phyloP scores from a whole-genome alignment of 2,329 filamentous ascomycete species.

The Fusarium sp. region DNA sequence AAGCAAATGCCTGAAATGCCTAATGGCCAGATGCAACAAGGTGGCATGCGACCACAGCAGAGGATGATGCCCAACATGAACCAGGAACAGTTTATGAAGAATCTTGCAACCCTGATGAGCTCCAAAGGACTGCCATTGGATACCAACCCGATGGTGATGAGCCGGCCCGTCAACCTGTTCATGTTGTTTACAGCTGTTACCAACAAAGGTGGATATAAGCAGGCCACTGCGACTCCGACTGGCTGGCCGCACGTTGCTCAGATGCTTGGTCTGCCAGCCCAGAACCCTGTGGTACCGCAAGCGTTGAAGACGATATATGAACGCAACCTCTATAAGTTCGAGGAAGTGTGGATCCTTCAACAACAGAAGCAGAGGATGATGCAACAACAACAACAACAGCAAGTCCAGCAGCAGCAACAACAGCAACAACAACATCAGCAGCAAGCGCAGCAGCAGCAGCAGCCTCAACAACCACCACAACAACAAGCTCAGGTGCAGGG shows the following conservation, averaged over 20 bases:
- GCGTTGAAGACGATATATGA: constrained; percentile 82
- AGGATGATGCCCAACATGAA: constrained; percentile 59
- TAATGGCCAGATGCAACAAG: constrained; percentile 68
- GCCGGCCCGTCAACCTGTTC: constrained; percentile 79
- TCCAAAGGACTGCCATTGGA: constrained; percentile 80
- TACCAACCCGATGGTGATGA: constrained; percentile 76
- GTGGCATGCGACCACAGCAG: constrained; percentile 64
- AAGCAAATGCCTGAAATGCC: constrained; percentile 62
- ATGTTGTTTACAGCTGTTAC: constrained; percentile 80
- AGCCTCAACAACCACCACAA: constrained; percentile 48
- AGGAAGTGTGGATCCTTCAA: constrained; percentile 72
- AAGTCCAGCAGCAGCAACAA: constrained; percentile 55
- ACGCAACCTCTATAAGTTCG: constrained; percentile 80
- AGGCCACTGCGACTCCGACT: constrained; percentile 75
- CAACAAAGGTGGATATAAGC: constrained; percentile 82
- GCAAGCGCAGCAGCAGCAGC: constrained; percentile 32
- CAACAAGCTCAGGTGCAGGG: constrained; percentile 47
- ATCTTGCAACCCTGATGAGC: constrained; percentile 81
- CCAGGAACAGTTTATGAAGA: constrained; percentile 80
- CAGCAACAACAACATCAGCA: constrained; percentile 46
- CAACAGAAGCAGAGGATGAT: constrained; percentile 66
- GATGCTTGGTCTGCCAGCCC: constrained; percentile 70
- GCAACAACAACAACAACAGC: constrained; percentile 60
- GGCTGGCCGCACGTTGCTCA: constrained; percentile 80
- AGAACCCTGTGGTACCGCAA: constrained; percentile 73